Conservation (phyloP, 164 flowering plant genomes). For the Chimonanthus salicifolius region DNA sequence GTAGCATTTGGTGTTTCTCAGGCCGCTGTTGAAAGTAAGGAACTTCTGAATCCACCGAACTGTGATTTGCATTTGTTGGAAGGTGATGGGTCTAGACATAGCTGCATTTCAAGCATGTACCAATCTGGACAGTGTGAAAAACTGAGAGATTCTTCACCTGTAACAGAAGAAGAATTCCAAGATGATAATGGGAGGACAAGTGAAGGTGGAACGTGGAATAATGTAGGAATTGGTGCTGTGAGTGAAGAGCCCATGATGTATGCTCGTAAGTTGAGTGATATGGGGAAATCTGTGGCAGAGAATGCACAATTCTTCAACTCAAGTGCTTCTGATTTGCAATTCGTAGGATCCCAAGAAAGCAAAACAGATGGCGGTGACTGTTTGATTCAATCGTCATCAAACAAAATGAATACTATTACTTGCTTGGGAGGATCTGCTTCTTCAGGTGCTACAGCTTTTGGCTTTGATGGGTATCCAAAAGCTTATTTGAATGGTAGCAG, state of each 20-base stretch:
- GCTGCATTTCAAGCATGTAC: slow-evolving; percentile 17
- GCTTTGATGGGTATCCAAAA: slow-evolving; percentile 31
- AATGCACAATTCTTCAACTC: not conserved
- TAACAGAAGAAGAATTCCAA: slow-evolving; percentile 4
- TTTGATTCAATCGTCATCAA: slow-evolving; percentile 13
- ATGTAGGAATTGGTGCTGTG: not conserved
- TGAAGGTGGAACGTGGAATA: slow-evolving; percentile 1
- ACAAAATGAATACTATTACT: slow-evolving; percentile 28
- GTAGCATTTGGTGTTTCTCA: slow-evolving; percentile 4
- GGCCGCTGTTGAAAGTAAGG: slow-evolving; percentile 12
- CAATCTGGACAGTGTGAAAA: slow-evolving; percentile 12
- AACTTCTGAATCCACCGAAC: slow-evolving; percentile 6
- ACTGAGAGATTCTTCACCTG: slow-evolving; percentile 7
- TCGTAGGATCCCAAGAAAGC: slow-evolving; percentile 7
- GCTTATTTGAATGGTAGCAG: slow-evolving; percentile 1
- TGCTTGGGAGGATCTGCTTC: slow-evolving; percentile 30
- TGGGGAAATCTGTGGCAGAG: slow-evolving; percentile 12
- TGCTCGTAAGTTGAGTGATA: slow-evolving; percentile 7
- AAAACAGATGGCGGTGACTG: slow-evolving; percentile 17
- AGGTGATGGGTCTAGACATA: slow-evolving; percentile 22
- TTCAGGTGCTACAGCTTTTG: slow-evolving; percentile 27
- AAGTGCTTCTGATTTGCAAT: slow-evolving; percentile 1
- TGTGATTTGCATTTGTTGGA: slow-evolving; percentile 10
- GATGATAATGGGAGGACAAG: slow-evolving; percentile 11
- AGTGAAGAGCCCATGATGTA: slow-evolving; percentile 7